These are phyloP conservation scores for Zopfia rhizophila DNA, from an alignment of 2,329 filamentous ascomycete genomes.

Conservation along the genomic window DNA sequence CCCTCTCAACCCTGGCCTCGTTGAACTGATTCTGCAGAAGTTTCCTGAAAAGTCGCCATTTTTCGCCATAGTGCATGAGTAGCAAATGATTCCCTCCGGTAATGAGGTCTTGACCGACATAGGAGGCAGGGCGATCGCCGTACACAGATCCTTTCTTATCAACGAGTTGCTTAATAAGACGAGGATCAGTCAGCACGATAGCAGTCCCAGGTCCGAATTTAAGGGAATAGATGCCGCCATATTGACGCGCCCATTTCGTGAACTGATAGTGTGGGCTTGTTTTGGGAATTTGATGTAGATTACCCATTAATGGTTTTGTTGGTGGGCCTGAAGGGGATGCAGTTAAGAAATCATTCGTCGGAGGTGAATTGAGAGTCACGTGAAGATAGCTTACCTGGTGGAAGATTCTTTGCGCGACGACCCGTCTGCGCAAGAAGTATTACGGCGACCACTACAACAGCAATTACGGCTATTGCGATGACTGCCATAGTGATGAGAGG, in stretches of 20 bases:
- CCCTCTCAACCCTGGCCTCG: constrained; percentile 56
- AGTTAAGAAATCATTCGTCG: too few species aligned
- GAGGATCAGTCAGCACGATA: constrained; percentile 15
- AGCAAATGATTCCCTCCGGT: constrained; percentile 59
- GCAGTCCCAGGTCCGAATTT: constrained; percentile 13
- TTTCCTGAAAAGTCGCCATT: constrained; percentile 58
- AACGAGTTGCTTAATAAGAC: constrained; percentile 14
- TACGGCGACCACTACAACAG: too few species aligned
- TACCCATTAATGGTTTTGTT: constrained; percentile 16
- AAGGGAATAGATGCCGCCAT: constrained; percentile 20
- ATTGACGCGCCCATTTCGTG: constrained; percentile 17
- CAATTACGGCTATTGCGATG: too few species aligned
- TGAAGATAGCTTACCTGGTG: too few species aligned
- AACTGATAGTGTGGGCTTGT: constrained; percentile 34
- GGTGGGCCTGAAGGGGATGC: constrained; percentile 14
- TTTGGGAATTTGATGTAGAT: constrained; percentile 12
- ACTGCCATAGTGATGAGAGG: too few species aligned
- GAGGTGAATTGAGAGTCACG: too few species aligned
- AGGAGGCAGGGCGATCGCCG: constrained; percentile 10
- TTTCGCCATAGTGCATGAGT: constrained; percentile 57
- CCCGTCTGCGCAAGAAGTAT: too few species aligned
- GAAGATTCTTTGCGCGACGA: too few species aligned
- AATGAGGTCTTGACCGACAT: constrained; percentile 48
- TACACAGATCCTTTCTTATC: constrained; percentile 17
- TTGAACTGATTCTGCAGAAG: constrained; percentile 58